Evolutionary conservation across 164 flowering plant genomes (phyloP), one percentile per base, ranked within the genome.

Genomic region (Aristolochia fimbriata): DNA sequence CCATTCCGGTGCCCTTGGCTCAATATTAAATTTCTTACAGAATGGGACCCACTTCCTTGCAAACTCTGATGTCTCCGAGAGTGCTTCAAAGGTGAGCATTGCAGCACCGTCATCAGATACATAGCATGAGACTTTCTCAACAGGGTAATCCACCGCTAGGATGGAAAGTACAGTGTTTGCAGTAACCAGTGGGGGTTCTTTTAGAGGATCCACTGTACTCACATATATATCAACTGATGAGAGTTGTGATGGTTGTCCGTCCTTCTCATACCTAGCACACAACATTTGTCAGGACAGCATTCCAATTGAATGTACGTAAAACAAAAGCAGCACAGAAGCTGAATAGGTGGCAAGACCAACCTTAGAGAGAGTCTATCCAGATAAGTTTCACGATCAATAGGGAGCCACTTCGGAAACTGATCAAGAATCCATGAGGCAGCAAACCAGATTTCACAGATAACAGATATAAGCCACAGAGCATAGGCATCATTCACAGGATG

Each of bases 101-200:
- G 91, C 83, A 57, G 91, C 87, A 67, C 87, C 87, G 67, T 85
- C 91, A 78, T 85, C 91, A 59, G 91, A 85, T 53, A 85, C 91
- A 74, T 85, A 85, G 63, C 91, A 82, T 3, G 88, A 74, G 16
- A 83, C 77, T 71, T 81, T 81, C 59, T 79, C 87, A 23, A 80
- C 82, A 6, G 91, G 91, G 59, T 82, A 84, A 62, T 84, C 90
- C 62, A 82, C 87, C 14, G 90, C 78, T 62, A 84, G 83, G 61
- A 84, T 82, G 60, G 90, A 84, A 25, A 85, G 75, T 59, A 85
- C 84, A 4, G 91, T 85, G 70, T 85, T 85, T 65, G 91, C 91
- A 24, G 86, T 85, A 52, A 81, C 79, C 62, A 85, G 66, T 37
- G 90, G 87, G 3, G 85, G 87, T 56, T 84, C 90, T 65, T 80